Conservation (phyloP, 805 yeast genomes). For the Wickerhamomyces strasburgensis region DNA sequence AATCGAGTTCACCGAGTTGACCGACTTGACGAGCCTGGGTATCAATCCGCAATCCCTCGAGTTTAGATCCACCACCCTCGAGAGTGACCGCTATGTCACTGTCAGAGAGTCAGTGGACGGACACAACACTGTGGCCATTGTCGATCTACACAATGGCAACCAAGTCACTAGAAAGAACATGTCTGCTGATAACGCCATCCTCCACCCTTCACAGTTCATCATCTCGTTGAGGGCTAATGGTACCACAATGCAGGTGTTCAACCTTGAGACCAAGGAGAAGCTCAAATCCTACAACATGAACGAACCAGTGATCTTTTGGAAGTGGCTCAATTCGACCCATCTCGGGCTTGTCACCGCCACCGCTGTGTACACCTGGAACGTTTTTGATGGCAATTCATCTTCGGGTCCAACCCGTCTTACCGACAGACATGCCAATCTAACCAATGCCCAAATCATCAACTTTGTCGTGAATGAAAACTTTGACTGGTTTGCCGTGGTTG, state of each 20-base stretch:
- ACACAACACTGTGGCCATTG: constrained; percentile 89
- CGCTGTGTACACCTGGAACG: constrained; percentile 73
- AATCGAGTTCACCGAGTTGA: constrained; percentile 92
- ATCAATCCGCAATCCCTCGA: constrained; percentile 81
- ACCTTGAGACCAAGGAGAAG: constrained; percentile 81
- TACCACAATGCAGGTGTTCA: constrained; percentile 91
- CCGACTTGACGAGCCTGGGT: constrained; percentile 82
- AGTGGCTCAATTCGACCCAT: constrained; percentile 71
- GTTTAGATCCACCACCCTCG: constrained; percentile 90
- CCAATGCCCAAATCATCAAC: constrained; percentile 84
- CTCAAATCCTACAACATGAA: constrained; percentile 80
- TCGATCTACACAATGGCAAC: constrained; percentile 76
- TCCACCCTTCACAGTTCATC: constrained; percentile 87
- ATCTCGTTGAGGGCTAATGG: constrained; percentile 95
- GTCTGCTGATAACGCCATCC: constrained; percentile 96
- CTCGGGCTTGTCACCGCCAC: constrained; percentile 83
- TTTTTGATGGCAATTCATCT: constrained; percentile 72
- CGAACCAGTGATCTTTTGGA: constrained; percentile 93
- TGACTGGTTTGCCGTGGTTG: constrained; percentile 93
- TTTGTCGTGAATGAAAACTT: constrained; percentile 74
- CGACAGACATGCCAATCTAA: constrained; percentile 74
- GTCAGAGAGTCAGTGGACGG: constrained; percentile 57
- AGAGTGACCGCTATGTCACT: constrained; percentile 87
- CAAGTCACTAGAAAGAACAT: constrained; percentile 83
- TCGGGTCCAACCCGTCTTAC: constrained; percentile 79